A percentile compares a stretch with the other conserved stretches of the same genome.
These are phyloP conservation scores for Verbena officinalis DNA, from an alignment of 257 asterid genomes.

Conservation along the genomic window DNA sequence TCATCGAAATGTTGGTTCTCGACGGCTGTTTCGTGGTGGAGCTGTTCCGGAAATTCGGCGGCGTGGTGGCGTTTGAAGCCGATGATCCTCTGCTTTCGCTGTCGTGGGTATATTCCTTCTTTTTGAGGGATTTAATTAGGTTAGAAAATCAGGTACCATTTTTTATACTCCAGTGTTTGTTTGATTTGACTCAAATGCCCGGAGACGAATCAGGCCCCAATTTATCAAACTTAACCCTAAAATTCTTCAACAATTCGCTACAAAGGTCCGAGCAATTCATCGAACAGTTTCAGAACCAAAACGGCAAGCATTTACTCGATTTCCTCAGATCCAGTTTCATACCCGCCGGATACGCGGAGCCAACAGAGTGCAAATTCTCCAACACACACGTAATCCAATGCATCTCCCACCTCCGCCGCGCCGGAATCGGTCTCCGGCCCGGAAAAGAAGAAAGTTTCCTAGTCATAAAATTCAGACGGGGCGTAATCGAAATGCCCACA, in stretches of 20 bases:
- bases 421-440: conserved; percentile 60
- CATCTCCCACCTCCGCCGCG: conserved; percentile 70
- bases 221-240: conserved; percentile 41
- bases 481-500: conserved; percentile 75
- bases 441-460: conserved; percentile 57
- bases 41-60: conserved; percentile 65
- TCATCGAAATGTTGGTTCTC: conserved; percentile 72
- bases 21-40: conserved; percentile 92
- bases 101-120: conserved; percentile 73
- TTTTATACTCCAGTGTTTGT: conserved; percentile 58
- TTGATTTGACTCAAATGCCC: conserved; percentile 52
- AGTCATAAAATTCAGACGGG: conserved; percentile 52
- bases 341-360: conserved; percentile 45
- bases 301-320: conserved; percentile 75
- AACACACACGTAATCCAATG: conserved; percentile 55
- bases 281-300: conserved; percentile 26
- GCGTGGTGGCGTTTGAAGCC: conserved; percentile 50
- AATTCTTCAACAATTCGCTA: conserved; percentile 58
- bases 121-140: conserved; percentile 69
- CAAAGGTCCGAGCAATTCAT: conserved; percentile 51
- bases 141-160: conserved; percentile 88
- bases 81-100: conserved; percentile 72
- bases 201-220: conserved; percentile 44
- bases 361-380: not conserved
- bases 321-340: conserved; percentile 76